Evolutionary conservation across 2,329 filamentous ascomycete genomes (phyloP).

Genomic region (Botrytis fabae): DNA sequence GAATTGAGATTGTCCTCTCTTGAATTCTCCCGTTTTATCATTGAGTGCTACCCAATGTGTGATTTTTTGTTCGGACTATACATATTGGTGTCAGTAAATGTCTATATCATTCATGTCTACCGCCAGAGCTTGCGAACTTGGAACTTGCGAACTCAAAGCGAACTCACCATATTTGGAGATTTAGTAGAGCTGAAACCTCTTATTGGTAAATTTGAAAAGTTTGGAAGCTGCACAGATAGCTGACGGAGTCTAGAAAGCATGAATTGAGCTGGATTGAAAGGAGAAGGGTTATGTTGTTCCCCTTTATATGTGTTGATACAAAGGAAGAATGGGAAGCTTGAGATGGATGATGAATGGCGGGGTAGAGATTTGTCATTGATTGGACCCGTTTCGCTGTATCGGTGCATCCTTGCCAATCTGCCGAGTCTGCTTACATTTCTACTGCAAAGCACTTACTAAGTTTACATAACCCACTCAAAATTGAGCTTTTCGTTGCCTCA

Average conservation of each 20-base stretch:
- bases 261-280: background rate
- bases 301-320: constrained; percentile 3
- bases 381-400: background rate
- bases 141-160: background rate
- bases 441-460: constrained; percentile 21
- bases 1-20: constrained; percentile 81
- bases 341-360: constrained; percentile 8
- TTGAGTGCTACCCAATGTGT: constrained; percentile 80
- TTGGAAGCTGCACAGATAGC: constrained; percentile 18
- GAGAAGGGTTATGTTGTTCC: background rate
- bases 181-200: background rate
- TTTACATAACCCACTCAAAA: constrained; percentile 7
- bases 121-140: background rate
- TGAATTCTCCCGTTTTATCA: constrained; percentile 88
- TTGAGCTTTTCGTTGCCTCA: background rate
- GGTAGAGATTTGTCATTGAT: constrained; percentile 22
- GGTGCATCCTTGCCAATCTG: background rate
- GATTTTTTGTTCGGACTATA: constrained; percentile 51
- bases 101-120: constrained; percentile 18
- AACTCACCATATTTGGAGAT: constrained; percentile 25
- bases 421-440: constrained; percentile 14
- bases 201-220: constrained; percentile 18
- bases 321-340: constrained; percentile 16
- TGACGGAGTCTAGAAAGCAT: constrained; percentile 25
- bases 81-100: constrained; percentile 15